Evolutionary conservation across 108 stramenopile species (phyloP).

Genomic region (Seminavis robusta): DNA sequence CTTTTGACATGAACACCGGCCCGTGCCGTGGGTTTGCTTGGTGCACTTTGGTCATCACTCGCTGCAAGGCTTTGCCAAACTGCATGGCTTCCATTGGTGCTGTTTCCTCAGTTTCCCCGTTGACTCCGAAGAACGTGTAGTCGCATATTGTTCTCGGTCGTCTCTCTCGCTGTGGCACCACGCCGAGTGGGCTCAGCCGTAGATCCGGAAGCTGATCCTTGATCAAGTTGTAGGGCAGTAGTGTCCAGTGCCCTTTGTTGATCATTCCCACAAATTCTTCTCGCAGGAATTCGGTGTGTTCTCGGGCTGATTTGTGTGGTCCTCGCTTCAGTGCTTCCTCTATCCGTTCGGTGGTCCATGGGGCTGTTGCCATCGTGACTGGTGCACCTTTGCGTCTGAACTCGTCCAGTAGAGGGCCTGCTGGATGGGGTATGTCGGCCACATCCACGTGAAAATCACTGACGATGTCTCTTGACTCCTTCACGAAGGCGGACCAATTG

Average conservation of each 20-base stretch:
- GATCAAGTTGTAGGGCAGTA: not conserved
- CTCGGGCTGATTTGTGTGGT: constrained; percentile 16
- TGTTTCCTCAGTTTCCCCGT: too few species aligned
- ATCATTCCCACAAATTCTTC: too few species aligned
- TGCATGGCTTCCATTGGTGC: too few species aligned
- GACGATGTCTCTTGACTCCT: too few species aligned
- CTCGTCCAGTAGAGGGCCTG: constrained; percentile 8
- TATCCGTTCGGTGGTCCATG: constrained; percentile 11
- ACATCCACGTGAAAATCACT: constrained; percentile 9
- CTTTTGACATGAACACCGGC: constrained; percentile 10
- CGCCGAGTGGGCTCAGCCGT: too few species aligned
- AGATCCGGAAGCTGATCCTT: constrained; percentile 1
- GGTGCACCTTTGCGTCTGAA: constrained; percentile 10
- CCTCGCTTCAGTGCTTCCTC: constrained; percentile 9
- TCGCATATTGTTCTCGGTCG: too few species aligned
- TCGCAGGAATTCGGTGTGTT: too few species aligned
- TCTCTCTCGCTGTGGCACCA: too few species aligned
- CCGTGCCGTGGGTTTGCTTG: constrained; percentile 2
- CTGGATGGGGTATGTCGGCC: constrained; percentile 14
- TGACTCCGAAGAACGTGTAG: too few species aligned
- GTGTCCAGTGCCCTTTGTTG: too few species aligned
- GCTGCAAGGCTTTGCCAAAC: not conserved
- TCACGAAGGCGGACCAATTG: too few species aligned
- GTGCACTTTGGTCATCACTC: constrained; percentile 14
- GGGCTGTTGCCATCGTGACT: not conserved